Evolutionary conservation across 1,139 yeast species (phyloP).

Genomic region (Taphrina pruni): DNA sequence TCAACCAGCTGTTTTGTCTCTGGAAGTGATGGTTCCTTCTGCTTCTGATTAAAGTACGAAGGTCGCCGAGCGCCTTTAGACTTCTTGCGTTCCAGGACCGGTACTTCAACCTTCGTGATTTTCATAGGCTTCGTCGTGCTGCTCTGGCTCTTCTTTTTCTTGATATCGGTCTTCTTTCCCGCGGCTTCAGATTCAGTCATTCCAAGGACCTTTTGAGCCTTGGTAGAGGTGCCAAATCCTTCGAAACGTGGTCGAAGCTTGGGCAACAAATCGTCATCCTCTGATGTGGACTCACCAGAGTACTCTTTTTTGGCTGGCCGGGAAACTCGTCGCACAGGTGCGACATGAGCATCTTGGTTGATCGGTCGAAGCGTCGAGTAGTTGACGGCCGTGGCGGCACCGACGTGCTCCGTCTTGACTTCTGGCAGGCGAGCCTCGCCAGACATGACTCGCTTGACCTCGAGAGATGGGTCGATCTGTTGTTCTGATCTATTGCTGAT

Average conservation of each 20-base stretch:
- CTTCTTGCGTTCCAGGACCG: background rate
- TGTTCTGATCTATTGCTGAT: background rate
- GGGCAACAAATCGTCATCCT: conserved; percentile 22
- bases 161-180: background rate
- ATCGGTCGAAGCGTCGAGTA: background rate
- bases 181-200: conserved; percentile 8
- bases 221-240: conserved; percentile 16
- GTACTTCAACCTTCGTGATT: background rate
- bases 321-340: background rate
- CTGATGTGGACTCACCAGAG: conserved; percentile 8
- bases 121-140: background rate
- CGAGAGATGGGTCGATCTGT: background rate
- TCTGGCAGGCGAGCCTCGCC: background rate
- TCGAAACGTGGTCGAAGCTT: conserved; percentile 7
- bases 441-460: background rate
- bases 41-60: background rate
- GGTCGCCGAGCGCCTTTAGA: conserved; percentile 1
- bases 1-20: conserved; percentile 2
- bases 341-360: background rate
- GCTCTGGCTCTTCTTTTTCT: conserved; percentile 8
- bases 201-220: conserved; percentile 36
- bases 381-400: background rate
- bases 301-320: background rate
- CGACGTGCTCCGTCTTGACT: conserved; percentile 1
- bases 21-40: background rate